Evolutionary conservation across 495 filamentous ascomycete species (phyloP).

Genomic region (Podospora conica): DNA sequence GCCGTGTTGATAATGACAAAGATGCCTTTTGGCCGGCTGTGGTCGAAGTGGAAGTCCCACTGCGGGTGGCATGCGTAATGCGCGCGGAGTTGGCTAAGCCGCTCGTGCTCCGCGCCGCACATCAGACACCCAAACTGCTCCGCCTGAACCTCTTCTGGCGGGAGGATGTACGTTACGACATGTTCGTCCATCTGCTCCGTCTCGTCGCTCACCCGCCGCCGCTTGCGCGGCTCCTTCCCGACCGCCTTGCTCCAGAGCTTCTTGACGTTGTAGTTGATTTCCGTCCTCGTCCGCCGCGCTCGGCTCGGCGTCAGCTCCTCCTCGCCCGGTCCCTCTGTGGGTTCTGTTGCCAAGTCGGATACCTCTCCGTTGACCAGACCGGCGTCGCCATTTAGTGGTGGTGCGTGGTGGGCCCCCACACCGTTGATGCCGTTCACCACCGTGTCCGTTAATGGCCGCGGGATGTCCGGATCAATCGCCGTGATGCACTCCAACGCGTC

Average conservation of each 20-base stretch:
- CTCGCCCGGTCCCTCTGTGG: constrained; percentile 19
- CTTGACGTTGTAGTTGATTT: constrained; percentile 50
- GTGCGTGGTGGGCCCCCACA: neutral
- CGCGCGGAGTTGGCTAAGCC: constrained; percentile 37
- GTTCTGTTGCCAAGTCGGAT: constrained; percentile 9
- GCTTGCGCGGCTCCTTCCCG: constrained; percentile 41
- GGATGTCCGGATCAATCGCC: constrained; percentile 25
- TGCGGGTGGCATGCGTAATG: constrained; percentile 41
- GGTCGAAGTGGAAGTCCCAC: constrained; percentile 43
- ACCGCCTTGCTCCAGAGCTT: constrained; percentile 41
- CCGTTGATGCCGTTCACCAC: constrained; percentile 14
- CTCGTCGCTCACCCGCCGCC: constrained; percentile 28
- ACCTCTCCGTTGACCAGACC: neutral
- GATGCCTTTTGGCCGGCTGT: constrained; percentile 13
- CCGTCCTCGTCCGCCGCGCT: constrained; percentile 31
- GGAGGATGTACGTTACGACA: constrained; percentile 39
- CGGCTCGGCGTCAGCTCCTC: constrained; percentile 36
- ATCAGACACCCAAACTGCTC: constrained; percentile 40
- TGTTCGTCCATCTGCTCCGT: constrained; percentile 26
- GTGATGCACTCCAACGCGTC: constrained; percentile 27
- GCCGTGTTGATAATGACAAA: constrained; percentile 21
- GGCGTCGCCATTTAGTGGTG: neutral
- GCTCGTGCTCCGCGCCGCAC: constrained; percentile 38
- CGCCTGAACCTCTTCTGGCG: constrained; percentile 37
- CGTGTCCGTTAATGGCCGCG: constrained; percentile 26